A percentile compares a stretch with the other conserved stretches of the same genome.
Conservation (phyloP, 2,329 filamentous ascomycete genomes). For the Fusarium chuoi region DNA sequence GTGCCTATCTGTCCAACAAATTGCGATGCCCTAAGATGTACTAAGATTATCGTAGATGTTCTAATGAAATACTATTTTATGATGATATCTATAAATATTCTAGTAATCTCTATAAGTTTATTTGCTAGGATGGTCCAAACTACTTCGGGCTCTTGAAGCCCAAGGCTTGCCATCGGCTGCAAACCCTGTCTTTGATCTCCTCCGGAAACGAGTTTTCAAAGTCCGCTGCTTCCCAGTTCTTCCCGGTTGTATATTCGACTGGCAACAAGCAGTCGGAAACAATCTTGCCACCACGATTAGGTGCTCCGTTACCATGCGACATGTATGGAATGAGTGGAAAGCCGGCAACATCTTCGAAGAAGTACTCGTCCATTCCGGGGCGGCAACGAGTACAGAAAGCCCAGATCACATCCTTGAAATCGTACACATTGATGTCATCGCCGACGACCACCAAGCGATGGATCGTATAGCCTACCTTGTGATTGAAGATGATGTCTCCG, state of each 20-base stretch:
- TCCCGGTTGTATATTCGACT: constrained; percentile 52
- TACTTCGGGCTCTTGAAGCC: not conserved
- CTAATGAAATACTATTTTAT: no score
- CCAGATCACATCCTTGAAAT: constrained; percentile 59
- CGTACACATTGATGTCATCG: constrained; percentile 59
- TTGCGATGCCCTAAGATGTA: not conserved
- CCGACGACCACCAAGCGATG: constrained; percentile 58
- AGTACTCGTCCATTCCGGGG: constrained; percentile 54
- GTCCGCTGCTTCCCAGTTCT: constrained; percentile 43
- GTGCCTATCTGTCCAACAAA: not conserved
- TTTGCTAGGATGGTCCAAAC: accelerated
- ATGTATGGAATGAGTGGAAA: constrained; percentile 61
- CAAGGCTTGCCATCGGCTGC: not conserved
- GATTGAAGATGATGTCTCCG: constrained; percentile 4
- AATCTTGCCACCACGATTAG: constrained; percentile 55
- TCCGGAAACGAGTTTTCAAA: constrained; percentile 50
- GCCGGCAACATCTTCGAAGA: constrained; percentile 55
- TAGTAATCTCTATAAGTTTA: not conserved
- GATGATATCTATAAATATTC: not conserved
- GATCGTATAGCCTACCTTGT: constrained; percentile 53
- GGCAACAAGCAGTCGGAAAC: constrained; percentile 57
- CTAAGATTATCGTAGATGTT: not conserved
- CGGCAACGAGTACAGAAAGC: constrained; percentile 60
- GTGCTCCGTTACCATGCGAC: constrained; percentile 51
- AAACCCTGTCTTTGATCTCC: constrained; percentile 6